Evolutionary conservation across 106 monocot genomes (phyloP), one percentile per base, ranked within the genome.

Genomic region (Apostasia shenzhenica): DNA sequence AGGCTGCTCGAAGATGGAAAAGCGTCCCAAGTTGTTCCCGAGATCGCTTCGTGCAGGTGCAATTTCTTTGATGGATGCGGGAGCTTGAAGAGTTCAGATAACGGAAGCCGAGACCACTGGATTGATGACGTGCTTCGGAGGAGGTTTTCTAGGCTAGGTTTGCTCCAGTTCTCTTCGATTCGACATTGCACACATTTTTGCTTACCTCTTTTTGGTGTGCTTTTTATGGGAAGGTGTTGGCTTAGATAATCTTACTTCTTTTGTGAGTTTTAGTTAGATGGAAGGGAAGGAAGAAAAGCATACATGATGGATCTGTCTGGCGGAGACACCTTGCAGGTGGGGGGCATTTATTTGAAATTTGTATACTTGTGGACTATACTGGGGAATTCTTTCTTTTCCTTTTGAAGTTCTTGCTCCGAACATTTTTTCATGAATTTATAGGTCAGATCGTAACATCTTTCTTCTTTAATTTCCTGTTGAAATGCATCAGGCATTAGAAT

Each of bases 21-120:
- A 41, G 52, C 41, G 14, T 7, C 50, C 10, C 78, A 83, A 54
- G 78, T 63, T 60, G 58, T 77, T 48, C 78, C 75, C 14, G 79
- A 81, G 61, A 75, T 92, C 41, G 82, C 76, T 6, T 82, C 97
- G 4, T 97, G 97, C 73, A 76, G 82, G 53, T 97, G 97, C 78
- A 84, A 85, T 73, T 97, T 97, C 75, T 97, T 92, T 41, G 97
- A 97, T 48, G 92, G 72, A 14, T 79, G 77, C 54, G 84, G 81
- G 6, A 77, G 72, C 41, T 26, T 76, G 38, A 81, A 74, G 56
- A 66, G 7, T 14, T n/a, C 5, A 9, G 81, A 66, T 8, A 55
- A 39, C 6, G 51, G 37, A 11, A 72, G 55, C 4, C 67, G 68
- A 8, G 64, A 67, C 14, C 82, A 84, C 45, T 87, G 92, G 92